Evolutionary conservation across 2,329 filamentous ascomycete species (phyloP).

Genomic region (Celoporthe dispersa): DNA sequence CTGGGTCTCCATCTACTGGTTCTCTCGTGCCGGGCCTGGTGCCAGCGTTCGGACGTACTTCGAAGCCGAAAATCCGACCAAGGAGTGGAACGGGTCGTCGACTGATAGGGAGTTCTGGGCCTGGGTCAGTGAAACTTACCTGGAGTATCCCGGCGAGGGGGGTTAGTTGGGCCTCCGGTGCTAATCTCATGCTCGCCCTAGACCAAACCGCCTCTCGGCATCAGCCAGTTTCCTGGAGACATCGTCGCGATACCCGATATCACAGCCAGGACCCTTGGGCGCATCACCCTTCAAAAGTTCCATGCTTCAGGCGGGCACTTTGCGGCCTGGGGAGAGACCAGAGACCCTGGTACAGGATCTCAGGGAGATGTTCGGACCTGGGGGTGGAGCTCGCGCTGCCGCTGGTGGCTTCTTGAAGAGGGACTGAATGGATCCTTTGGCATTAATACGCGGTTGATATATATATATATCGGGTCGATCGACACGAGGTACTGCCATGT

Average conservation of each 20-base stretch:
- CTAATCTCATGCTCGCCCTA: constrained; percentile 6
- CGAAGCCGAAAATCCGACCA: constrained; percentile 18
- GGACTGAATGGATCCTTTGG: background rate
- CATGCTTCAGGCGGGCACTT: constrained; percentile 63
- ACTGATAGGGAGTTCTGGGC: constrained; percentile 15
- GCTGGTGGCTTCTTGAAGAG: constrained; percentile 21
- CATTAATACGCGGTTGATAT: background rate
- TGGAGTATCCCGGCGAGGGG: background rate
- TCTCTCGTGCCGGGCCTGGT: constrained; percentile 69
- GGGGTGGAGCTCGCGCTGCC: constrained; percentile 48
- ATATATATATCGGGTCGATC: background rate
- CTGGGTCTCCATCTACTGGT: constrained; percentile 76
- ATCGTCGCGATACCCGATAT: constrained; percentile 55
- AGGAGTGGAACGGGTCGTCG: constrained; percentile 42
- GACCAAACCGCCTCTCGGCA: constrained; percentile 34
- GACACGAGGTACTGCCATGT: background rate
- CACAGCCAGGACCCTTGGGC: constrained; percentile 62
- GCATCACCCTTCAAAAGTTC: constrained; percentile 59
- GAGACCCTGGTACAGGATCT: constrained; percentile 58
- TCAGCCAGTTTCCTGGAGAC: constrained; percentile 58
- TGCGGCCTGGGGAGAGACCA: constrained; percentile 63
- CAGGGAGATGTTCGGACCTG: constrained; percentile 57
- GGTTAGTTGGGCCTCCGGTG: background rate
- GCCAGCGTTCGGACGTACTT: constrained; percentile 69
- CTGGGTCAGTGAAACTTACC: background rate